Percentiles rank a stretch among this genome's conserved stretches.
Conservation (phyloP, 176 grass and related monocot species). For the Aegilops longissima region DNA sequence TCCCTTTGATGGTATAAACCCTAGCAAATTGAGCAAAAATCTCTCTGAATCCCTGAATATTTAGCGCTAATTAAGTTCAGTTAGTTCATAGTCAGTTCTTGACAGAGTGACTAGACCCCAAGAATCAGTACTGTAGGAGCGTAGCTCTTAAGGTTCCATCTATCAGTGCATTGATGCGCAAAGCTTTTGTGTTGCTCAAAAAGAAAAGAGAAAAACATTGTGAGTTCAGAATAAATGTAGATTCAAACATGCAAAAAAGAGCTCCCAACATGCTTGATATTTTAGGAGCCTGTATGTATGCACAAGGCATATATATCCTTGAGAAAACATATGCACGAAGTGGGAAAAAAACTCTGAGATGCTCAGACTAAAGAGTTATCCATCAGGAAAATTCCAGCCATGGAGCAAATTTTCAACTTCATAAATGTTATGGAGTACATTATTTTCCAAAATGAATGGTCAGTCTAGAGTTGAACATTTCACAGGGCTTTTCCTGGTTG, state of each 20-base stretch:
- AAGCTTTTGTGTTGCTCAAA: neutral
- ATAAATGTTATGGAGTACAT: neutral
- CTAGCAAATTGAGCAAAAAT: too few relatives aligned
- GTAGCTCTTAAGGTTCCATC: neutral
- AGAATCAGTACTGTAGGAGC: too few relatives aligned
- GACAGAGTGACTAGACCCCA: too few relatives aligned
- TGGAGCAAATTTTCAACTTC: neutral
- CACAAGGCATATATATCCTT: neutral
- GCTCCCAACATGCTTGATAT: neutral
- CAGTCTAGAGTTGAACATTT: conserved; percentile 5
- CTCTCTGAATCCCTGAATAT: too few relatives aligned
- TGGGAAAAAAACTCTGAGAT: neutral
- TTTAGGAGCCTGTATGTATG: neutral
- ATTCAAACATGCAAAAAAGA: neutral
- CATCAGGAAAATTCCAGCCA: neutral
- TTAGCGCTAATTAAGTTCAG: too few relatives aligned
- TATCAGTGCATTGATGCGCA: neutral
- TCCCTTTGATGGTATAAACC: too few relatives aligned
- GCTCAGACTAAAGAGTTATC: neutral
- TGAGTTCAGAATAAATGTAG: neutral
- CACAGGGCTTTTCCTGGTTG: neutral
- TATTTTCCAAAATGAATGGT: neutral
- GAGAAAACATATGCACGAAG: neutral
- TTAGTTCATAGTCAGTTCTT: too few relatives aligned
- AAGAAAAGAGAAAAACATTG: neutral